phyloP scores from a whole-genome alignment of 352 stramenopile species.

The Phytophthora macrochlamydospora region DNA sequence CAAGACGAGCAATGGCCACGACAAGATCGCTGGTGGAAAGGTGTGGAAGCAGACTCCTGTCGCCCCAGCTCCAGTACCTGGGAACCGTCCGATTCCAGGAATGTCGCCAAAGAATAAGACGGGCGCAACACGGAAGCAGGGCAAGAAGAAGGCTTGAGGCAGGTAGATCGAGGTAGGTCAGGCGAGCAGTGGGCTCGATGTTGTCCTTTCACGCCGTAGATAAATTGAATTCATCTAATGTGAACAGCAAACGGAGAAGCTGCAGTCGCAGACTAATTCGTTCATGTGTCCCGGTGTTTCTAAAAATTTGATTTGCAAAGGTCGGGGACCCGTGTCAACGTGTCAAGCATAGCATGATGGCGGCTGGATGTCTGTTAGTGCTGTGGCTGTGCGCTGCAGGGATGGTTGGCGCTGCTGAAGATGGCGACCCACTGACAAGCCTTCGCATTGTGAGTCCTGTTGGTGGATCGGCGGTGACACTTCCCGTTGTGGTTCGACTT shows the following conservation, averaged over 20 bases:
- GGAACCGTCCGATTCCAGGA: conserved; percentile 37
- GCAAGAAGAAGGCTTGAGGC: conserved; percentile 40
- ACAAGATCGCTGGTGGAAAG: conserved; percentile 27
- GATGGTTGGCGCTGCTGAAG: neutral
- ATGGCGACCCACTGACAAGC: conserved; percentile 11
- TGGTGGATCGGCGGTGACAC: conserved; percentile 15
- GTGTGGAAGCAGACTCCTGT: conserved; percentile 27
- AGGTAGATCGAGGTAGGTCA: conserved; percentile 7
- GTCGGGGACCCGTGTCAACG: neutral
- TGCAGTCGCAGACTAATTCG: too few species aligned
- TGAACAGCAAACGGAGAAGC: too few species aligned
- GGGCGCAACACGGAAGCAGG: conserved; percentile 31
- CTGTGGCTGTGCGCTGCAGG: neutral
- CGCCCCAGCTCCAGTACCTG: conserved; percentile 7
- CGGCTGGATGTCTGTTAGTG: neutral
- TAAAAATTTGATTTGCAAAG: neutral
- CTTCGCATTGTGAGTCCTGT: conserved; percentile 14
- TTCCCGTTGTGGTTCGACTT: conserved; percentile 14
- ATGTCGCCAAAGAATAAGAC: conserved; percentile 40
- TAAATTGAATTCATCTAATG: conserved; percentile 12
- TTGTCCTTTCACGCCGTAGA: conserved; percentile 14
- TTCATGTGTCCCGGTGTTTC: neutral
- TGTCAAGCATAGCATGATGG: neutral
- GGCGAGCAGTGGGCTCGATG: neutral
- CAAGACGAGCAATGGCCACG: conserved; percentile 19